Conservation (phyloP, 352 stramenopile species). For the Globisporangium radiosum region DNA sequence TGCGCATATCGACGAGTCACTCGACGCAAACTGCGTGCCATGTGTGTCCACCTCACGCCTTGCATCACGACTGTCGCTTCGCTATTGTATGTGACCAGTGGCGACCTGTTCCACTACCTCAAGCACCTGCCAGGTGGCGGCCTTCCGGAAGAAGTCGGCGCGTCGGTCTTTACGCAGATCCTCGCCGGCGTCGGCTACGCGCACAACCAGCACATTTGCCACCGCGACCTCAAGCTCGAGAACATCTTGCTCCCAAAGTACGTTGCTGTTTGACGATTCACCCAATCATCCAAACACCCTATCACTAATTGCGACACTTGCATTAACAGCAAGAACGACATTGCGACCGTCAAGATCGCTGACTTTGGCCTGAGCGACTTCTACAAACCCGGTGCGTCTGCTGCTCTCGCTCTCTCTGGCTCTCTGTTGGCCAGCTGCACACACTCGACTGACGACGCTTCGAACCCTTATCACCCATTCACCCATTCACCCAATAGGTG, state of each 20-base stretch:
- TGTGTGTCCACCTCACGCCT: not conserved
- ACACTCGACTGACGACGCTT: not conserved
- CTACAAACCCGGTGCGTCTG: conserved; percentile 56
- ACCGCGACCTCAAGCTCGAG: conserved; percentile 85
- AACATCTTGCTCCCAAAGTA: conserved; percentile 83
- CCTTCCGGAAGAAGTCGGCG: conserved; percentile 58
- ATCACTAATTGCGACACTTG: not conserved
- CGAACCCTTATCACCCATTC: not conserved
- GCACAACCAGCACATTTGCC: conserved; percentile 88
- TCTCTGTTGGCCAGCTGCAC: not conserved
- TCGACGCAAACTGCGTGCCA: too few species aligned
- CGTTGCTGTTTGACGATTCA: conserved; percentile 1
- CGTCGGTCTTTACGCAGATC: conserved; percentile 67
- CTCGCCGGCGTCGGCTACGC: conserved; percentile 75
- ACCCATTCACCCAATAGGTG: conserved; percentile 15
- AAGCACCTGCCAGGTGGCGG: conserved; percentile 42
- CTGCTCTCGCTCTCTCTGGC: not conserved
- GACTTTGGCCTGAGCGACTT: conserved; percentile 87
- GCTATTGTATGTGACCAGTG: conserved; percentile 19
- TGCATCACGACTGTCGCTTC: not conserved
- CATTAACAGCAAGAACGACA: conserved; percentile 58
- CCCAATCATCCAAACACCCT: not conserved
- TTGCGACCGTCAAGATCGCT: conserved; percentile 80
- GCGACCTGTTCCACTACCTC: conserved; percentile 83
- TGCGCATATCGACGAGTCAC: not conserved